Evolutionary conservation across 148 eudicot genomes (phyloP).

Genomic region (Chenopodium berlandieri): DNA sequence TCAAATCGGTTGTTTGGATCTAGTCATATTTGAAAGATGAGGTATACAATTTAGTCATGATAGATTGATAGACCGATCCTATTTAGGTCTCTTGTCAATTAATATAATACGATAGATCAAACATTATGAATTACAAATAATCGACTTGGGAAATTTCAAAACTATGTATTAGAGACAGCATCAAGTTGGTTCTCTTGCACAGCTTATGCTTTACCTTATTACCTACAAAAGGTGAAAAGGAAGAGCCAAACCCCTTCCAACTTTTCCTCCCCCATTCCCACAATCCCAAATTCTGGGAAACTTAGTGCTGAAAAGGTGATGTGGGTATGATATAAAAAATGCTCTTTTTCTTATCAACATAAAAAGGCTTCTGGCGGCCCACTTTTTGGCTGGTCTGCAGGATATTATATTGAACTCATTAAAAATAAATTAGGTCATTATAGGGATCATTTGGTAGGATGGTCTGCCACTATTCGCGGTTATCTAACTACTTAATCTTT

Average conservation of each 20-base stretch:
- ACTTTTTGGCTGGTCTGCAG: conserved; percentile 12
- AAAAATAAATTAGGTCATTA: background rate
- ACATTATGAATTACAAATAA: too few relatives aligned
- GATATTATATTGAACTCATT: conserved; percentile 8
- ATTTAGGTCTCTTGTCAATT: background rate
- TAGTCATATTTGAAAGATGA: background rate
- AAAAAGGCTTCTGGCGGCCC: background rate
- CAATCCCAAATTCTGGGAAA: conserved; percentile 14
- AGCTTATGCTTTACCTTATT: background rate
- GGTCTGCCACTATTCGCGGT: conserved; percentile 8
- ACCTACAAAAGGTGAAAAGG: background rate
- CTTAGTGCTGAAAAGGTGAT: conserved; percentile 4
- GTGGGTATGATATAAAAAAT: conserved; percentile 8
- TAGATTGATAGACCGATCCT: background rate
- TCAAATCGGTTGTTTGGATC: background rate
- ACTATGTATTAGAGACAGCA: background rate
- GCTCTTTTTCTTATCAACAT: background rate
- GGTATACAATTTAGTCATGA: background rate
- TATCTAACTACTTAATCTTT: conserved; percentile 5
- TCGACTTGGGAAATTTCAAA: background rate
- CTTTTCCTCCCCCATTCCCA: background rate
- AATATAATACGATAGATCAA: too few relatives aligned
- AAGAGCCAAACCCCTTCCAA: background rate
- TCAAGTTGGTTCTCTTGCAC: background rate
- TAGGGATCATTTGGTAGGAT: conserved; percentile 23